Evolutionary conservation across 208 protist genomes (phyloP), one percentile per base, ranked within the genome.

Genomic region (Tritrichomonas foetus): DNA sequence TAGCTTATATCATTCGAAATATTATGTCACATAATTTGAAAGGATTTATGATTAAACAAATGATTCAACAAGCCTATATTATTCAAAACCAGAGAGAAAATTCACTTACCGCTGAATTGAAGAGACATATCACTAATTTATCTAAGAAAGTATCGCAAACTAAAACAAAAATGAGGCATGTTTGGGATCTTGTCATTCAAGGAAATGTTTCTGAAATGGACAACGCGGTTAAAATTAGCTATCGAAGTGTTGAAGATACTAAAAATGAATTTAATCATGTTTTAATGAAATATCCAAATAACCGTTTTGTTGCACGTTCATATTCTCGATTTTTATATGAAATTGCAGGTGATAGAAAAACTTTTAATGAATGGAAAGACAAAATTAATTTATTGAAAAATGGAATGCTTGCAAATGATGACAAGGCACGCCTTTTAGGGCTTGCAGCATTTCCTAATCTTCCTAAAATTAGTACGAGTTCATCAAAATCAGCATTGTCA

Each of bases 161-260:
- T 22, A 82, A 50, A 25, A 82, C 47, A 20, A 50, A 36, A 82
- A 33, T 50, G 25, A 1, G 74, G 1, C 47, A 50, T 8, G n/a
- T 82, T n/a, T 82, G 74, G 74, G 74, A 82, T n/a, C 30, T 3
- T 47, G 41, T 82, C 20, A 25, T 82, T n/a, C 74, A 82, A 82
- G 41, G 74, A 5, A 82, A 82, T 41, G n/a, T 82, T 9, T 30
- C 20, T 20, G 74, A 82, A 20, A 47, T 82, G 41, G 41, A 36
- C 8, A 50, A 33, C 20, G 22, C 41, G 3, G n/a, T 82, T 20
- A 82, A 50, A 20, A 82, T 14, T 50, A 50, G 41, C 22, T 11
- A 75, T 20, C 33, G 44, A 75, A 44, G n/a, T 13, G 69, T 75
- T 44, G 8, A 75, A 20, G 69, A 44, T 44, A 47, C 33, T 36